Percentiles rank a stretch among this genome's conserved stretches.
Evolutionary conservation across 2,329 filamentous ascomycete species (phyloP).

Genomic region (Phialocephala sp.): DNA sequence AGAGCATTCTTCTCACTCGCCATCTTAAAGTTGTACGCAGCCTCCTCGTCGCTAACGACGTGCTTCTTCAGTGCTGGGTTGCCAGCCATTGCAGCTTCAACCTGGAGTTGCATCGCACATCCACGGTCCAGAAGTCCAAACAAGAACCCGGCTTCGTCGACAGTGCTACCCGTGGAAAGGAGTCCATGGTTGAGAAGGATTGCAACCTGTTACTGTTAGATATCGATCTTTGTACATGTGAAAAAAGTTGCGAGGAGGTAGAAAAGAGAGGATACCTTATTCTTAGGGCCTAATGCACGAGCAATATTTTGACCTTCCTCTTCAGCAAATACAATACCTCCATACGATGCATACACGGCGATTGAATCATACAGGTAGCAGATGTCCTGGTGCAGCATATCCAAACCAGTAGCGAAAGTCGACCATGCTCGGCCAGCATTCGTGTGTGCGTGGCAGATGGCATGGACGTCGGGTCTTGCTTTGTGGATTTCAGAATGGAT

Average conservation of each 20-base stretch:
- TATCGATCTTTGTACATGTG: background rate
- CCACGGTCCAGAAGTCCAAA: conserved; percentile 72
- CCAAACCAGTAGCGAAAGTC: conserved; percentile 65
- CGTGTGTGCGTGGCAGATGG: conserved; percentile 73
- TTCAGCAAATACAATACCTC: conserved; percentile 65
- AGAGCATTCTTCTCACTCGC: conserved; percentile 52
- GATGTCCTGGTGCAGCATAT: conserved; percentile 74
- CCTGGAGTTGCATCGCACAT: conserved; percentile 70
- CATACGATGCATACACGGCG: conserved; percentile 68
- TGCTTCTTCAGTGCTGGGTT: conserved; percentile 53
- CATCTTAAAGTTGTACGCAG: conserved; percentile 58
- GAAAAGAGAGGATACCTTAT: conserved; percentile 33
- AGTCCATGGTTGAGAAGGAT: conserved; percentile 76
- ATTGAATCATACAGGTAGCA: conserved; percentile 69
- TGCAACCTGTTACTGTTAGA: conserved; percentile 50
- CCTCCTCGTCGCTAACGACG: conserved; percentile 60
- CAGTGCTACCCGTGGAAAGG: conserved; percentile 71
- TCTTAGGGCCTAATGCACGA: conserved; percentile 64
- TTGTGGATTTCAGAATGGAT: conserved; percentile 74
- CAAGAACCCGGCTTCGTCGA: conserved; percentile 76
- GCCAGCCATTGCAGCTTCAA: conserved; percentile 68
- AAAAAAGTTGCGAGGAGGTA: background rate
- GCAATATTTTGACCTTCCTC: conserved; percentile 71
- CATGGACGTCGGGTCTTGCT: conserved; percentile 67
- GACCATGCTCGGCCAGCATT: conserved; percentile 71